Evolutionary conservation across 805 yeast species (phyloP).

Genomic region (Wickerhamomyces rabaulensis): DNA sequence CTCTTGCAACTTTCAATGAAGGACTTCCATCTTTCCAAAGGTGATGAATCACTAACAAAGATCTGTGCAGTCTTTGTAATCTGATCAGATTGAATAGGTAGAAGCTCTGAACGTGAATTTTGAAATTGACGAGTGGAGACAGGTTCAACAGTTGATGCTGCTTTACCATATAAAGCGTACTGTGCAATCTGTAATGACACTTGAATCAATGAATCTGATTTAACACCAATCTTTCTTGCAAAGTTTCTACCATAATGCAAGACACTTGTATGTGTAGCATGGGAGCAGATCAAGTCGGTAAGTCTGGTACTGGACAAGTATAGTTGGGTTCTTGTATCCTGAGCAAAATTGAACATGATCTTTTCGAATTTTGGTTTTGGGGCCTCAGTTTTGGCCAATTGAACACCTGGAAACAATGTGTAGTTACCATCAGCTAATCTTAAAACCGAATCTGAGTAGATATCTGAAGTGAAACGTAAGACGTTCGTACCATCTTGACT

Average conservation of each 20-base stretch:
- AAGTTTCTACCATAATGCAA: conserved; percentile 74
- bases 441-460: conserved; percentile 82
- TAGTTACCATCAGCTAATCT: conserved; percentile 72
- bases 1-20: conserved; percentile 46
- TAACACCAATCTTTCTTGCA: conserved; percentile 73
- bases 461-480: conserved; percentile 80
- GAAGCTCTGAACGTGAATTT: conserved; percentile 65
- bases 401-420: conserved; percentile 34
- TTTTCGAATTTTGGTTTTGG: conserved; percentile 20
- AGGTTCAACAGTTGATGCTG: conserved; percentile 86
- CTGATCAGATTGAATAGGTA: conserved; percentile 56
- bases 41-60: conserved; percentile 52
- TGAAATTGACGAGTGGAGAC: conserved; percentile 70
- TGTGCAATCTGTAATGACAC: conserved; percentile 88
- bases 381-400: conserved; percentile 10
- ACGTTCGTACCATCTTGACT: conserved; percentile 95
- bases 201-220: conserved; percentile 88
- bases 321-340: conserved; percentile 37
- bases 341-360: conserved; percentile 32
- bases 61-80: conserved; percentile 50
- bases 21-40: conserved; percentile 40
- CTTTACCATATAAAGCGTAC: conserved; percentile 85
- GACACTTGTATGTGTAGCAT: conserved; percentile 73
- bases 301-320: conserved; percentile 86
- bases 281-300: conserved; percentile 73